Base-by-base conservation (phyloP, 345 rosid species). In the Tarenaya hassleriana region DNA sequence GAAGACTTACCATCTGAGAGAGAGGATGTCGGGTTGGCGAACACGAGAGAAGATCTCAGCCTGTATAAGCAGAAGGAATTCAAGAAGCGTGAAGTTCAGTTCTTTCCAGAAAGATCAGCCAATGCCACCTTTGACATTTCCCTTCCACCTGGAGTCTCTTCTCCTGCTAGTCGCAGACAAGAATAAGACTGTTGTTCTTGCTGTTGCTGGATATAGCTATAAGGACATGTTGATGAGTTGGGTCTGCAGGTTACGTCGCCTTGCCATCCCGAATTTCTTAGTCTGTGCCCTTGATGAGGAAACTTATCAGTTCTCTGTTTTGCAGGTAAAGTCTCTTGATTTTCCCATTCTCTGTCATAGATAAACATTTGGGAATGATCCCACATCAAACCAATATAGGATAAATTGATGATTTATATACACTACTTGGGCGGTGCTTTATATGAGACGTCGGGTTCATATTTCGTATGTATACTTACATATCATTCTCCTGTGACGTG, bases 211-310 rank as follows among this genome's bases (percentile, higher is more conserved):
- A 58, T 78, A 72, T 73, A 92, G 98, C 55, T 88, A 88, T 45
- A 85, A 77, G 71, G 98, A 88, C 68, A 81, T 88, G 96, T 43
- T 88, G 68, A 88, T 92, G 96, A 92, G 88, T 74, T 87, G 96
- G 96, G 88, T 71, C 24, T 87, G 98, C 80, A 84, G 96, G 61
- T 65, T 85, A 63, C 85, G 86, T 55, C 71, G n/a, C 60, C 90
- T 87, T 10, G 50, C 33, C 48, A 75, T 88, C 55, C 69, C 82
- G 20, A 92, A 92, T 67, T 92, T 84, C 69, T 44, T 85, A 44
- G 77, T 92, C 0, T 88, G 83, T 69, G 94, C 98, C 48, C 94
- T 88, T 64, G 98, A 92, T 72, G 74, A 60, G 0, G 84, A 85
- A 74, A 92, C 89, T 32, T 88, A 77, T 62, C 77, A 72, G 62